Conservation (phyloP, 805 yeast genomes). For the Saccharomycopsis capsularis region DNA sequence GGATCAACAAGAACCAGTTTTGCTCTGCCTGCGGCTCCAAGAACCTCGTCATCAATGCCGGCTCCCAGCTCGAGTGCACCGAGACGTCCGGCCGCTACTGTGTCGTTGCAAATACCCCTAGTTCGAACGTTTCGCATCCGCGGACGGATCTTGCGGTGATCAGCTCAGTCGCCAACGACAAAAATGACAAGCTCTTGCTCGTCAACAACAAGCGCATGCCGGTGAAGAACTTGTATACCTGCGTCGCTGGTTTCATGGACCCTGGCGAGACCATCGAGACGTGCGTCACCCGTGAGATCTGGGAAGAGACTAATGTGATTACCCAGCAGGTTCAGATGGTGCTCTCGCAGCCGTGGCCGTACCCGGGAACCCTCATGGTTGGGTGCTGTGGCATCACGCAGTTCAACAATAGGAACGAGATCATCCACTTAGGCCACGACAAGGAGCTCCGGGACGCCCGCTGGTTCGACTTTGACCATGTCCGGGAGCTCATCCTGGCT, state of each 20-base stretch:
- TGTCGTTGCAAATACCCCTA: background rate
- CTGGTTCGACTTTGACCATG: constrained; percentile 63
- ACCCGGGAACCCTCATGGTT: constrained; percentile 86
- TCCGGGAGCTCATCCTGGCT: constrained; percentile 35
- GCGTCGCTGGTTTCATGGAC: constrained; percentile 93
- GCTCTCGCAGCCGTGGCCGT: constrained; percentile 95
- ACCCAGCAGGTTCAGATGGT: constrained; percentile 44
- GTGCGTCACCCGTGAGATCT: constrained; percentile 80
- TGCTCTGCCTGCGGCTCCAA: constrained; percentile 82
- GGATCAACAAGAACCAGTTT: constrained; percentile 64
- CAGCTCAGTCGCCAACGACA: constrained; percentile 61
- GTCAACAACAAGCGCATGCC: constrained; percentile 65
- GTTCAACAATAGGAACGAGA: constrained; percentile 54
- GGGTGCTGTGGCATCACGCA: constrained; percentile 83
- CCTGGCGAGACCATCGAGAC: constrained; percentile 88
- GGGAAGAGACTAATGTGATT: constrained; percentile 87
- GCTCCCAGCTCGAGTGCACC: constrained; percentile 52
- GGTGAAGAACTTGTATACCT: constrained; percentile 53
- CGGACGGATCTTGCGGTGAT: constrained; percentile 86
- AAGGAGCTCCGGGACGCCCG: constrained; percentile 77
- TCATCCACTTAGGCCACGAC: constrained; percentile 71
- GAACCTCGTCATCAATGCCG: constrained; percentile 57
- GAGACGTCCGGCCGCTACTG: constrained; percentile 38
- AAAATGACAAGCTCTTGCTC: constrained; percentile 57
- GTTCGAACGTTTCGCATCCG: constrained; percentile 82